phyloP scores from a whole-genome alignment of 257 asterid species.

The Orobanche coerulescens region DNA sequence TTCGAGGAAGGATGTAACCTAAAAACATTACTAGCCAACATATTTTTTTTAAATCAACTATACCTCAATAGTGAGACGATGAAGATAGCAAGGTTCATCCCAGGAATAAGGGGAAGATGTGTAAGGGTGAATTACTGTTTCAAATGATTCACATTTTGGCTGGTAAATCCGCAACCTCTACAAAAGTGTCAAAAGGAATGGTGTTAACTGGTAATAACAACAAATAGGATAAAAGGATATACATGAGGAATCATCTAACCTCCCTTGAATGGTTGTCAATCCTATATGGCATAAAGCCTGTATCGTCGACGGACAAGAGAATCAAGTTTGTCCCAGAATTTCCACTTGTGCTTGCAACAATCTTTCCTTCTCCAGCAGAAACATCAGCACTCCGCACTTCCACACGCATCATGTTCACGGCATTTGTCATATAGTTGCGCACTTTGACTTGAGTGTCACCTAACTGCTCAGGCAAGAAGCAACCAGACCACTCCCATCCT shows the following conservation, averaged over 20 bases:
- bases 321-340: slow-evolving; percentile 87
- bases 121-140: slow-evolving; percentile 78
- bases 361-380: slow-evolving; percentile 59
- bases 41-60: slow-evolving; percentile 11
- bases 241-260: slow-evolving; percentile 45
- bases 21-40: slow-evolving; percentile 16
- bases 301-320: slow-evolving; percentile 81
- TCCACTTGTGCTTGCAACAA: slow-evolving; percentile 76
- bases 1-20: slow-evolving; percentile 15
- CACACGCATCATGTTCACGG: slow-evolving; percentile 79
- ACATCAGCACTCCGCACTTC: slow-evolving; percentile 96
- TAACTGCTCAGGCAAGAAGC: slow-evolving; percentile 85
- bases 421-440: slow-evolving; percentile 66
- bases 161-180: slow-evolving; percentile 88
- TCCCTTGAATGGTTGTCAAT: slow-evolving; percentile 92
- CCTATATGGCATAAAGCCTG: slow-evolving; percentile 98
- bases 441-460: slow-evolving; percentile 95
- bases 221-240: slow-evolving; percentile 10
- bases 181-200: slow-evolving; percentile 25
- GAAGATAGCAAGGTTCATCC: slow-evolving; percentile 97
- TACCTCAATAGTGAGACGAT: slow-evolving; percentile 87
- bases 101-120: slow-evolving; percentile 82
- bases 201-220: slow-evolving; percentile 13
- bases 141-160: slow-evolving; percentile 90
- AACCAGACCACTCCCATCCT: slow-evolving; percentile 99